A percentile compares a stretch with the other conserved stretches of the same genome.
Evolutionary conservation across 2,329 filamentous ascomycete genomes (phyloP).

Genomic region (Purpureocillium lavendulum): DNA sequence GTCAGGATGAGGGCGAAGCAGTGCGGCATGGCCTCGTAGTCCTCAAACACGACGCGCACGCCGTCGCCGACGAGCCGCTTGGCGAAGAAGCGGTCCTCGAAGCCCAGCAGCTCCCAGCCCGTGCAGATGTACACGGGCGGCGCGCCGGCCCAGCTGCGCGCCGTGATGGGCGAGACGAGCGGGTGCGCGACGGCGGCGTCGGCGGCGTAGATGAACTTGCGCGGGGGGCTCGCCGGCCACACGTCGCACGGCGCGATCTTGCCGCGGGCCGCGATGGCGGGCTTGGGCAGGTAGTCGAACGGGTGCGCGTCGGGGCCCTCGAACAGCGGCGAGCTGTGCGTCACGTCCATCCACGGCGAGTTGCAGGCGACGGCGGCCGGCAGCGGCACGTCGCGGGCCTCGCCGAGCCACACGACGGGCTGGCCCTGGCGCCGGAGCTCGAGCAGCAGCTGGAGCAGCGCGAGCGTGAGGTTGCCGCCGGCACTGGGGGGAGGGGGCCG

Average conservation of each 20-base stretch:
- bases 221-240: conserved; percentile 50
- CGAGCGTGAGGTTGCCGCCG: conserved; percentile 62
- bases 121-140: conserved; percentile 62
- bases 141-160: conserved; percentile 48
- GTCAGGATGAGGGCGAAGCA: conserved; percentile 55
- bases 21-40: conserved; percentile 78
- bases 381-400: conserved; percentile 48
- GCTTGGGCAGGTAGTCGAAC: conserved; percentile 41
- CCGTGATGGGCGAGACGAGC: conserved; percentile 55
- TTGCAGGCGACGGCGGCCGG: conserved; percentile 56
- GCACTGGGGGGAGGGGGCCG: conserved; percentile 38
- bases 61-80: conserved; percentile 45
- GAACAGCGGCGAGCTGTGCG: conserved; percentile 37
- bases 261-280: conserved; percentile 21
- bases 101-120: conserved; percentile 64
- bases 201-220: conserved; percentile 44
- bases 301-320: conserved; percentile 15
- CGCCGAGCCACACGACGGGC: conserved; percentile 52
- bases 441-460: conserved; percentile 60
- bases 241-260: conserved; percentile 35
- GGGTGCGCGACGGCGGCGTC: conserved; percentile 54
- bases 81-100: conserved; percentile 57
- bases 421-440: conserved; percentile 43
- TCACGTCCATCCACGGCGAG: conserved; percentile 66
- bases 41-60: conserved; percentile 55